Evolutionary conservation across 2,329 filamentous ascomycete species (phyloP), one percentile per base, ranked within the genome.

Genomic region (Exophiala dermatitidis): DNA sequence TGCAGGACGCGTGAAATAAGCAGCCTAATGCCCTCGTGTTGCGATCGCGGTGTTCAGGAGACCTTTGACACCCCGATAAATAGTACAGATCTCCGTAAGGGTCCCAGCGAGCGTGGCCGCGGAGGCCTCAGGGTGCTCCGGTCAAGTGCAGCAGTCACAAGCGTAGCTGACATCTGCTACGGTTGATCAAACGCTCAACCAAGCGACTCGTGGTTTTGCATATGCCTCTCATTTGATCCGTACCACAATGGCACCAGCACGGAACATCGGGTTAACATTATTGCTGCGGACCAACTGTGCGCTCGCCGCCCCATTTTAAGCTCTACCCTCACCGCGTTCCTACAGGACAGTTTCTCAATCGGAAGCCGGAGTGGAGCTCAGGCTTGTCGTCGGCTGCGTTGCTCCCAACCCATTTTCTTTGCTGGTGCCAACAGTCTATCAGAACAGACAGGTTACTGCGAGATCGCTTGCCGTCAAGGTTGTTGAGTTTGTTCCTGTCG

Each of bases 351-450:
- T 50, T 19, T 2, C 30, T 43, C 31, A 40, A 41, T 50, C 26
- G 42, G 42, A 30, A 32, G 42, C 42, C 30, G 42, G 42, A 45
- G 42, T 45, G 42, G 42, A 45, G 42, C 4, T 12, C 3, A 45
- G 30, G 28, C 12, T 19, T 43, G 42, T 5, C 42, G 42, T 30
- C 42, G 19, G 19, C 28, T 31, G 42, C 42, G 19, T 54, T 28
- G 33, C 29, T 45, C 48, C 48, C 51, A 52, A 57, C 48, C 36
- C 52, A 54, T 54, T 57, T 54, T 52, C 49, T 48, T 56, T 51
- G 50, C 53, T 58, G 53, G 37, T 40, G 42, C 47, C 53, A 52
- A 53, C 54, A 45, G 50, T 56, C 52, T 50, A 57, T 54, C 54
- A 49, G 50, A 51, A 34, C 41, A 29, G 36, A 48, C 42, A 52